phyloP scores from a whole-genome alignment of 2,329 filamentous ascomycete species.

The Penicillium corylophilum region DNA sequence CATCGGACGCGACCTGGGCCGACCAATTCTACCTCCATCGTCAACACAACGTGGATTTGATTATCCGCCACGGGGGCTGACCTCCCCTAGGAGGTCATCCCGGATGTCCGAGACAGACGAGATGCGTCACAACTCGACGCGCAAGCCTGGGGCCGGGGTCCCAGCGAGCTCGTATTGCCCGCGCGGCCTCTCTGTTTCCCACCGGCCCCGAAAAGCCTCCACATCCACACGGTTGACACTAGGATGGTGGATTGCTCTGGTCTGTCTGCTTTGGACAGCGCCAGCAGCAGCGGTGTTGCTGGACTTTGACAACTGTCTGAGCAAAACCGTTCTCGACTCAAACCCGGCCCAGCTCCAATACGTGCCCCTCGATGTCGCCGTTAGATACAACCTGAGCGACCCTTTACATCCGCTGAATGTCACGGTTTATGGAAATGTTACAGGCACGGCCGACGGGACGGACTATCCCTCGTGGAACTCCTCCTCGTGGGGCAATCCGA shows the following conservation, averaged over 20 bases:
- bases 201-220: constrained; percentile 23
- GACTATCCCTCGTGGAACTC: constrained; percentile 61
- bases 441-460: constrained; percentile 60
- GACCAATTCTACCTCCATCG: constrained; percentile 12
- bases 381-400: constrained; percentile 64
- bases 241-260: constrained; percentile 18
- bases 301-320: constrained; percentile 81
- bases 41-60: constrained; percentile 39
- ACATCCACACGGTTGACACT: constrained; percentile 20
- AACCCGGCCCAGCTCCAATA: constrained; percentile 71
- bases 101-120: constrained; percentile 28
- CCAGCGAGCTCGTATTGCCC: not conserved
- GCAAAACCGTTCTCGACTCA: constrained; percentile 57
- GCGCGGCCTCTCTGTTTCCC: not conserved
- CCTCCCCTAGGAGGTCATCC: constrained; percentile 44
- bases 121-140: constrained; percentile 32
- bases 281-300: constrained; percentile 65
- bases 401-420: constrained; percentile 67
- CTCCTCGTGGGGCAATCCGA: constrained; percentile 62
- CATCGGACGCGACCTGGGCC: constrained; percentile 3
- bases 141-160: constrained; percentile 7
- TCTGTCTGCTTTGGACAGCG: constrained; percentile 27
- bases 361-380: constrained; percentile 71
- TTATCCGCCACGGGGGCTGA: constrained; percentile 38
- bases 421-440: constrained; percentile 88